Evolutionary conservation across 176 grass and related monocot genomes (phyloP), one percentile per base, ranked within the genome.

Genomic region (Raddia guianensis): DNA sequence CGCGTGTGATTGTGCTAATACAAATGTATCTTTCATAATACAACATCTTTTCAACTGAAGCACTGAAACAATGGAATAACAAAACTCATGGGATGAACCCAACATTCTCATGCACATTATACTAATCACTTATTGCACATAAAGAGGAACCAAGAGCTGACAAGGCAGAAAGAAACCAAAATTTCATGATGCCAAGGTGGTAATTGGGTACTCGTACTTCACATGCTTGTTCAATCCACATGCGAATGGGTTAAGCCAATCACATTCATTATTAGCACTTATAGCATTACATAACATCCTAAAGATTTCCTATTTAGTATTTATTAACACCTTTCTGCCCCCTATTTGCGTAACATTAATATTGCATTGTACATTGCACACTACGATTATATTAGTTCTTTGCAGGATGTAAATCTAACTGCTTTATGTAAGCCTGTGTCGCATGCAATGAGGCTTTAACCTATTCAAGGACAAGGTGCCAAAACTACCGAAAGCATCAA

Each of bases 371-470:
- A 67, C 15, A 46, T 35, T 53, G 5, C 45, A 67, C 8, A 44
- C 1, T 13, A 1, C 14, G 18, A 37, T 63, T 66, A 3, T 42
- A 37, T 3, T 48, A 47, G 56, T 21, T 33, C 32, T 60, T 12
- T 67, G 3, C 18, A 68, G 9, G 19, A 82, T 46, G 53, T 71
- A 70, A 70, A 78, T 71, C 47, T 46, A 78, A n/a, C 47, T 78
- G 9, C 56, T 73, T 82, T 35, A 9, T 13, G 6, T 8, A 69
- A 52, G 53, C 10, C 53, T 13, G 6, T 45, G 15, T 20, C 49
- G 19, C 46, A 69, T 20, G 14, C 9, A 64, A 64, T 3, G 9
- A 63, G 63, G 20, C 5, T 37, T 27, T 34, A 71, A 6, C 58
- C 5, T 12, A 53, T 14, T 72, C 11, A 70, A 14, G 21, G 13